Percentiles rank a stretch among this genome's conserved stretches.
These are phyloP conservation scores for Plasmodium fragile DNA, from an alignment of 169 alveolate species.

Conservation along the genomic window DNA sequence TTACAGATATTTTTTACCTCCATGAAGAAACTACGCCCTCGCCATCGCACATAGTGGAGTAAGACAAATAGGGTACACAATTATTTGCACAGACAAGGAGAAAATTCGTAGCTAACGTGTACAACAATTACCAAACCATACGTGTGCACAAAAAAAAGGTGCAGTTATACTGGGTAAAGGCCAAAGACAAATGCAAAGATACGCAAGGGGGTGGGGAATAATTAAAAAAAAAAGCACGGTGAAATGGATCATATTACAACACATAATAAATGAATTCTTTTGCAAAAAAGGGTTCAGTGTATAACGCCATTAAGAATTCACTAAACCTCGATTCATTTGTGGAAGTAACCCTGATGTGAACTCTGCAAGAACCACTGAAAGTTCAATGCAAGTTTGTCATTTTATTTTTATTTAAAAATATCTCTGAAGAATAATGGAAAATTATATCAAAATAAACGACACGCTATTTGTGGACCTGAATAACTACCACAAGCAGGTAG, in stretches of 20 bases:
- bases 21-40: not conserved
- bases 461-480: slow-evolving; percentile 38
- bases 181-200: not conserved
- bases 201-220: not conserved
- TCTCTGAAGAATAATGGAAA: slow-evolving; percentile 19
- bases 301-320: not conserved
- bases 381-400: not conserved
- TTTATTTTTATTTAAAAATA: not conserved
- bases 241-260: slow-evolving; percentile 7
- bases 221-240: not conserved
- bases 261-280: not conserved
- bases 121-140: not conserved
- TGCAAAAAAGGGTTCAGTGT: not conserved
- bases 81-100: not conserved
- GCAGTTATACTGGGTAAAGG: not conserved
- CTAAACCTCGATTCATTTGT: not conserved
- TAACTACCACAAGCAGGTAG: slow-evolving; percentile 27
- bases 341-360: not conserved
- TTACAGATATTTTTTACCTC: slow-evolving; percentile 6
- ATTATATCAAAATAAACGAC: slow-evolving; percentile 23
- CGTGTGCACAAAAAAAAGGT: not conserved
- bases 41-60: not conserved
- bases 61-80: not conserved
- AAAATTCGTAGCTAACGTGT: not conserved
- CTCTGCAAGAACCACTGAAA: not conserved